phyloP scores from a whole-genome alignment of 2,329 filamentous ascomycete genomes.

The Didymella pinodella region DNA sequence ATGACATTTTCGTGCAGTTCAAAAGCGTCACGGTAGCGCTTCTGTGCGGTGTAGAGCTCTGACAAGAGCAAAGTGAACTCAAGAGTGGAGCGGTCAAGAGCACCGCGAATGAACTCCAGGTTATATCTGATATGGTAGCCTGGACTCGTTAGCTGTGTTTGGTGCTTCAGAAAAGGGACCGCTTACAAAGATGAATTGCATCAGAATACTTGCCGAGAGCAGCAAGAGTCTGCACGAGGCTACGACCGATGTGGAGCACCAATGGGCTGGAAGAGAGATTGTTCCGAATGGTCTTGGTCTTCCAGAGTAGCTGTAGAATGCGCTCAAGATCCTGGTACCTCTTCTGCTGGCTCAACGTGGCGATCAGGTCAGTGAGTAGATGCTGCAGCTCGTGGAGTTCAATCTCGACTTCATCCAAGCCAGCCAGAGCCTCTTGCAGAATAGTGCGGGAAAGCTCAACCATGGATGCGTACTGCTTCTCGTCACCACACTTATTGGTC shows the following conservation, averaged over 20 bases:
- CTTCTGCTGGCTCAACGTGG: conserved; percentile 52
- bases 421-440: conserved; percentile 49
- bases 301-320: conserved; percentile 47
- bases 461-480: conserved; percentile 46
- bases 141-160: not conserved
- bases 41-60: conserved; percentile 30
- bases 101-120: conserved; percentile 30
- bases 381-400: conserved; percentile 51
- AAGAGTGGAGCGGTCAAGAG: conserved; percentile 29
- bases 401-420: conserved; percentile 50
- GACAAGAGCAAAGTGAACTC: conserved; percentile 33
- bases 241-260: conserved; percentile 33
- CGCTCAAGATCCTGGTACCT: conserved; percentile 53
- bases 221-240: conserved; percentile 34
- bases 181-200: conserved; percentile 30
- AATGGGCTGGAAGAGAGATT: conserved; percentile 33
- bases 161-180: not conserved
- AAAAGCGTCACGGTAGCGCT: conserved; percentile 33
- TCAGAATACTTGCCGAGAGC: conserved; percentile 28
- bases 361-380: conserved; percentile 53
- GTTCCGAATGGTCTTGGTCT: conserved; percentile 33
- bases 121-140: conserved; percentile 36
- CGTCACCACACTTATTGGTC: conserved; percentile 38
- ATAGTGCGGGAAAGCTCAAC: conserved; percentile 49
- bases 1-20: conserved; percentile 36